phyloP scores from a whole-genome alignment of 306 rosid genomes.

The Vigna nakashimae region DNA sequence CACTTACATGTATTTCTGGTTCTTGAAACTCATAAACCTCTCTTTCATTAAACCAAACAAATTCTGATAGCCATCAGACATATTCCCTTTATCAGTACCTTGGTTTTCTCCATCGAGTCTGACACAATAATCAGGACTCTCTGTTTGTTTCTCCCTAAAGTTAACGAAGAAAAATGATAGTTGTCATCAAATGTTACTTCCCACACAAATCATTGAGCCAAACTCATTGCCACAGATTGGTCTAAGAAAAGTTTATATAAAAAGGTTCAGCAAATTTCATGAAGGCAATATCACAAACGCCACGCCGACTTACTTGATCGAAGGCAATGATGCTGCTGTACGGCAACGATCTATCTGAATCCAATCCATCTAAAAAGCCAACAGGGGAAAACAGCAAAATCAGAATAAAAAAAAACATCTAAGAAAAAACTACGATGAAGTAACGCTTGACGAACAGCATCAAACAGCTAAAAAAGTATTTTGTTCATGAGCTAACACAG shows the following conservation, averaged over 20 bases:
- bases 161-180: slow-evolving; percentile 7
- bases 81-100: slow-evolving; percentile 35
- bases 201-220: slow-evolving; percentile 5
- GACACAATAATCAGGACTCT: slow-evolving; percentile 39
- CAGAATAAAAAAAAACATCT: slow-evolving; percentile 6
- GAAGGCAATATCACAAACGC: not conserved
- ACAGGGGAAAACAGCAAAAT: not conserved
- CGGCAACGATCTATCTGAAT: slow-evolving; percentile 43
- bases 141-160: slow-evolving; percentile 50
- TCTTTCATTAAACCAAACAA: slow-evolving; percentile 69
- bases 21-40: slow-evolving; percentile 78
- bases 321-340: slow-evolving; percentile 47
- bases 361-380: slow-evolving; percentile 48
- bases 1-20: slow-evolving; percentile 72
- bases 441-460: slow-evolving; percentile 7
- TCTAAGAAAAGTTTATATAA: not conserved
- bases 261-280: not conserved
- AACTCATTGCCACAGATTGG: not conserved
- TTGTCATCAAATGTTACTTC: slow-evolving; percentile 5
- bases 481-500: not conserved
- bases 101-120: slow-evolving; percentile 38
- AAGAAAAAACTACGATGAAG: not conserved
- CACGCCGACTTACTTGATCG: slow-evolving; percentile 54
- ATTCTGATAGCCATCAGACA: slow-evolving; percentile 45
- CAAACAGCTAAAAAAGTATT: not conserved